phyloP scores from a whole-genome alignment of 164 flowering plant genomes.

The Echeveria elegans region DNA sequence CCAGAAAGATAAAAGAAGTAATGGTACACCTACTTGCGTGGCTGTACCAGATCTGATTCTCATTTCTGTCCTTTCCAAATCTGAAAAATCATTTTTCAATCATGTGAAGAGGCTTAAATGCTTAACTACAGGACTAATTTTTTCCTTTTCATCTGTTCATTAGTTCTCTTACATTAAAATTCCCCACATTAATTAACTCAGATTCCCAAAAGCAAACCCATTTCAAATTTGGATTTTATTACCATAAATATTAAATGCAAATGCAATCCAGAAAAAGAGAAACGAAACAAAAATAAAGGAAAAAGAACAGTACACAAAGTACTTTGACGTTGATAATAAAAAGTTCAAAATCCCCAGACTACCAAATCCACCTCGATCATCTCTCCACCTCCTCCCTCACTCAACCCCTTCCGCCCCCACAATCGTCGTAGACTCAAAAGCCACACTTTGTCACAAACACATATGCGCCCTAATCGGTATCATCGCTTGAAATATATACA shows the following conservation, averaged over 20 bases:
- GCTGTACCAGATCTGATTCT: no score
- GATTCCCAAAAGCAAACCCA: not conserved
- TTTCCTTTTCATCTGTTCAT: no score
- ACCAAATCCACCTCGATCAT: constrained; percentile 4
- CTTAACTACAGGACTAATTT: no score
- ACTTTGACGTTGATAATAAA: not conserved
- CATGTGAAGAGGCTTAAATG: no score
- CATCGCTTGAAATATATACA: not conserved
- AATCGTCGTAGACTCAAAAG: not conserved
- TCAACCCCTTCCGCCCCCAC: no score
- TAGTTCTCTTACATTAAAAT: not conserved
- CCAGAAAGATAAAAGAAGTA: no score
- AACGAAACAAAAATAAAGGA: not conserved
- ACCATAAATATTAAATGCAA: not conserved
- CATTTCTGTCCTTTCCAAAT: no score
- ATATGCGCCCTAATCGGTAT: not conserved
- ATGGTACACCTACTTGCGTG: no score
- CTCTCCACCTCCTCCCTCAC: not conserved
- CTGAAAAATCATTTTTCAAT: no score
- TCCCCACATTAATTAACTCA: not conserved
- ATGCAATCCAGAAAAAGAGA: not conserved
- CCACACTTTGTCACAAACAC: not conserved
- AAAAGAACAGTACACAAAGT: not conserved
- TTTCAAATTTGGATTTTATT: not conserved
- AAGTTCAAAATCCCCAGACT: not conserved